Evolutionary conservation across 176 grass and related monocot genomes (phyloP).

Genomic region (Oryza longistaminata): DNA sequence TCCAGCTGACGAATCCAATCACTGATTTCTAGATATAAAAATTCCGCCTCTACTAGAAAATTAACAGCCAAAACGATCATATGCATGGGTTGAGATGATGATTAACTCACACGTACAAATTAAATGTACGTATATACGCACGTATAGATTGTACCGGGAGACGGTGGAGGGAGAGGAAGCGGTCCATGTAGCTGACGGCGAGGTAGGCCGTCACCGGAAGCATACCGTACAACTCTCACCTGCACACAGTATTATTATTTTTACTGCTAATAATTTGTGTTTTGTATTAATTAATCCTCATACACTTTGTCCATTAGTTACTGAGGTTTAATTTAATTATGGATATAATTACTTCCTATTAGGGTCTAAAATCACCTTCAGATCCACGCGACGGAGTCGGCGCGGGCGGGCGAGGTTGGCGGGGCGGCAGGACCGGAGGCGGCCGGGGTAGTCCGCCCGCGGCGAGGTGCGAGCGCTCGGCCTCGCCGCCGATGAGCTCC

Average conservation of each 20-base stretch:
- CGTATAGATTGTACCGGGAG: slow-evolving; percentile 31
- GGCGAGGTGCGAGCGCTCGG: slow-evolving; percentile 46
- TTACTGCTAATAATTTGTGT: not conserved
- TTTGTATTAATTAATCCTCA: not conserved
- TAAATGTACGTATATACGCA: not conserved
- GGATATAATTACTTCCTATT: not conserved
- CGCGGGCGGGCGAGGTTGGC: slow-evolving; percentile 44
- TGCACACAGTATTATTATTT: not conserved
- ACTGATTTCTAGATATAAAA: no score
- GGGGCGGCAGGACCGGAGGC: slow-evolving; percentile 34
- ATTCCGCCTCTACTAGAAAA: no score
- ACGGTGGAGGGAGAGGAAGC: slow-evolving; percentile 60
- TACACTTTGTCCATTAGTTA: not conserved
- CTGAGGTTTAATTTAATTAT: not conserved
- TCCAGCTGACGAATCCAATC: no score
- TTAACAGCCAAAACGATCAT: no score
- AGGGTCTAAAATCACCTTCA: slow-evolving; percentile 40
- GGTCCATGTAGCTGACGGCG: slow-evolving; percentile 71
- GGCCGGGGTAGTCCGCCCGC: slow-evolving; percentile 39
- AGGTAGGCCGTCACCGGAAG: slow-evolving; percentile 59
- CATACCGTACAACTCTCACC: slow-evolving; percentile 45
- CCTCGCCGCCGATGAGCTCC: slow-evolving; percentile 14
- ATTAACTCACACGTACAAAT: not conserved
- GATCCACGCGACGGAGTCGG: slow-evolving; percentile 56
- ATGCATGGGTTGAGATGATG: not conserved